phyloP scores from a whole-genome alignment of 371 early-diverging fungal genomes.

The Rhizopus sp. region DNA sequence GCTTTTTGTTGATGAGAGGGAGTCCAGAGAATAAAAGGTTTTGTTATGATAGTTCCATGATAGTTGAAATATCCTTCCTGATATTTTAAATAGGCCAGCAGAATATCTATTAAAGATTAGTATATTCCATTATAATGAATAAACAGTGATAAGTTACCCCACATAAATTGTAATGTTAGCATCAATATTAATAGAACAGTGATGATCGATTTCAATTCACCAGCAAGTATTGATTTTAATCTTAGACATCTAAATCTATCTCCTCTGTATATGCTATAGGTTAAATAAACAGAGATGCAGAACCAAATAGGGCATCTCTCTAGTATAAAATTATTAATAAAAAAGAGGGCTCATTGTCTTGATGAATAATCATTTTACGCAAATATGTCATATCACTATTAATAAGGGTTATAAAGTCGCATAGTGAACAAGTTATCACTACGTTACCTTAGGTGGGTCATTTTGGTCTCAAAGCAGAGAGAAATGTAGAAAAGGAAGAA shows the following conservation, averaged over 20 bases:
- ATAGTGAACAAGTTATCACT: too few species aligned
- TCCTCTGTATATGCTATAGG: conserved; percentile 24
- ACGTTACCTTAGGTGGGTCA: too few species aligned
- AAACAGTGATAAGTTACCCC: conserved; percentile 24
- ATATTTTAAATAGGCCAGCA: conserved; percentile 42
- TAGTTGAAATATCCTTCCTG: conserved; percentile 32
- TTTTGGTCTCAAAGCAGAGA: too few species aligned
- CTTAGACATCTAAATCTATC: conserved; percentile 35
- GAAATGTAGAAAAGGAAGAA: too few species aligned
- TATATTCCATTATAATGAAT: neutral
- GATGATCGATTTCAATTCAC: conserved; percentile 44
- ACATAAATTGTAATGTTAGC: conserved; percentile 31
- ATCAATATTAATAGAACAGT: conserved; percentile 36
- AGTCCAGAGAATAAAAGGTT: conserved; percentile 34
- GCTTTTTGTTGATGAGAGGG: conserved; percentile 21
- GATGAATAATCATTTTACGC: conserved; percentile 20
- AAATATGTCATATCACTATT: conserved; percentile 48
- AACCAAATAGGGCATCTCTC: conserved; percentile 30
- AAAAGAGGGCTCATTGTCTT: neutral
- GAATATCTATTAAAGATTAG: conserved; percentile 22
- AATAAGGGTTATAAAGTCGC: too few species aligned
- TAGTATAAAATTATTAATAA: conserved; percentile 5
- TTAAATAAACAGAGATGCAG: conserved; percentile 24
- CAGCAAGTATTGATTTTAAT: conserved; percentile 25
- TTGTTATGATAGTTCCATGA: conserved; percentile 24